Evolutionary conservation across 2,329 filamentous ascomycete species (phyloP).

Genomic region (Tolypocladium amazonense): DNA sequence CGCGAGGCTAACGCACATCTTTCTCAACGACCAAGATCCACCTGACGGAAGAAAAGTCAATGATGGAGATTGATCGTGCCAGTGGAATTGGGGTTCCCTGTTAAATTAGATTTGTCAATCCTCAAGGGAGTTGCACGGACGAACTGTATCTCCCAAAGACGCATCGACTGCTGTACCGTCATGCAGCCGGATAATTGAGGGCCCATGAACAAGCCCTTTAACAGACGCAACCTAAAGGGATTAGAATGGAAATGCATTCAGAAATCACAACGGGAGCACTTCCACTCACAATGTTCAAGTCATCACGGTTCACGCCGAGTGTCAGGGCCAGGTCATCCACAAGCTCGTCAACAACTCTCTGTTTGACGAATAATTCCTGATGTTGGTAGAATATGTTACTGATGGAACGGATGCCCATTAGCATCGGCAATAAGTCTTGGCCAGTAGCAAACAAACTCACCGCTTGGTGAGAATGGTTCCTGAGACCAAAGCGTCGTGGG

Average conservation of each 20-base stretch:
- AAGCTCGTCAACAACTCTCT: slow-evolving; percentile 57
- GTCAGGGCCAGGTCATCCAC: slow-evolving; percentile 67
- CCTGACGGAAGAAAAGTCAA: slow-evolving; percentile 37
- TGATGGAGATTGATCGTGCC: slow-evolving; percentile 31
- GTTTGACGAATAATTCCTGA: slow-evolving; percentile 58
- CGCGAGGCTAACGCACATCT: slow-evolving; percentile 39
- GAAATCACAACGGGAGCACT: too few relatives aligned
- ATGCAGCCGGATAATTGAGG: slow-evolving; percentile 33
- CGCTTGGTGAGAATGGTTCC: slow-evolving; percentile 51
- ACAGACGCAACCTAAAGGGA: slow-evolving; percentile 52
- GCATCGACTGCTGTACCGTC: slow-evolving; percentile 30
- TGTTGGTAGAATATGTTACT: slow-evolving; percentile 77
- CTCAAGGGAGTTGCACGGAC: neutral
- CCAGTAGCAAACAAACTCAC: slow-evolving; percentile 20
- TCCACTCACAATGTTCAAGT: slow-evolving; percentile 56
- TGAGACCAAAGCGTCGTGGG: slow-evolving; percentile 46
- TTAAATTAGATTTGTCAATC: slow-evolving; percentile 6
- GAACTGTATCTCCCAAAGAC: slow-evolving; percentile 17
- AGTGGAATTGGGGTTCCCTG: slow-evolving; percentile 54
- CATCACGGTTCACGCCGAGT: slow-evolving; percentile 50
- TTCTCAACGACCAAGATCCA: slow-evolving; percentile 75
- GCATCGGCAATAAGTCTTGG: neutral
- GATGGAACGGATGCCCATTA: neutral
- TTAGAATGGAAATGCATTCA: slow-evolving; percentile 4
- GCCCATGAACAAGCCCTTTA: slow-evolving; percentile 60